Conservation (phyloP, 805 yeast genomes). For the Lipomyces lipofer region DNA sequence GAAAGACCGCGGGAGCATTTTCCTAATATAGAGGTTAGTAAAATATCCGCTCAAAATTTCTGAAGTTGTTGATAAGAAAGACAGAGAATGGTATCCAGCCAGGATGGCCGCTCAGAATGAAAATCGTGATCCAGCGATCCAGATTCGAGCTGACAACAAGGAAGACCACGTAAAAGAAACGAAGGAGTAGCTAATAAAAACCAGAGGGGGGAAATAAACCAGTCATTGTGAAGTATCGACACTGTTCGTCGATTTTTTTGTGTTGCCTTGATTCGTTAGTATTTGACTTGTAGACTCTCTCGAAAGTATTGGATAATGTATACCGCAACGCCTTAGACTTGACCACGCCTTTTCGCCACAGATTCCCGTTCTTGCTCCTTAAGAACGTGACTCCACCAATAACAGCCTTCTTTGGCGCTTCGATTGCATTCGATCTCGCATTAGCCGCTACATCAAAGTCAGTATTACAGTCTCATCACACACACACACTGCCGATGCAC, state of each 20-base stretch:
- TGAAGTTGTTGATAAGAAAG: too few relatives aligned
- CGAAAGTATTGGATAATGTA: not conserved
- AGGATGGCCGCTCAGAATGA: too few relatives aligned
- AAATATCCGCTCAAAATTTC: too few relatives aligned
- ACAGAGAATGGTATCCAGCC: too few relatives aligned
- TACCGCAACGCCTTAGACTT: constrained; percentile 9
- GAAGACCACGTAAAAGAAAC: too few relatives aligned
- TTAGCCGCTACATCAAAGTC: constrained; percentile 4
- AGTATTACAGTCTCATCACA: not conserved
- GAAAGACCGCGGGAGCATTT: constrained; percentile 52
- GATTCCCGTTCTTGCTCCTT: constrained; percentile 32
- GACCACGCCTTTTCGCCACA: constrained; percentile 28
- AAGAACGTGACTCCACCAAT: constrained; percentile 34
- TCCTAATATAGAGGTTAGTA: constrained; percentile 42
- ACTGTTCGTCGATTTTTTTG: constrained; percentile 32
- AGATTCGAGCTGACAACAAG: not conserved
- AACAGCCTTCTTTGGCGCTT: constrained; percentile 32
- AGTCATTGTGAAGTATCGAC: constrained; percentile 38
- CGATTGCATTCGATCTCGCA: not conserved
- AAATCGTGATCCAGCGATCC: too few relatives aligned
- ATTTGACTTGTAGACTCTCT: too few relatives aligned
- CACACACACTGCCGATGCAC: not conserved
- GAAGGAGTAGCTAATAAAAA: too few relatives aligned
- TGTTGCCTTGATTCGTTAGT: not conserved
- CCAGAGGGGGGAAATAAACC: constrained; percentile 32